Percentiles rank a stretch among this genome's conserved stretches.
Evolutionary conservation across 129 eudicot genomes (phyloP).

Genomic region (Sambucus nigra): DNA sequence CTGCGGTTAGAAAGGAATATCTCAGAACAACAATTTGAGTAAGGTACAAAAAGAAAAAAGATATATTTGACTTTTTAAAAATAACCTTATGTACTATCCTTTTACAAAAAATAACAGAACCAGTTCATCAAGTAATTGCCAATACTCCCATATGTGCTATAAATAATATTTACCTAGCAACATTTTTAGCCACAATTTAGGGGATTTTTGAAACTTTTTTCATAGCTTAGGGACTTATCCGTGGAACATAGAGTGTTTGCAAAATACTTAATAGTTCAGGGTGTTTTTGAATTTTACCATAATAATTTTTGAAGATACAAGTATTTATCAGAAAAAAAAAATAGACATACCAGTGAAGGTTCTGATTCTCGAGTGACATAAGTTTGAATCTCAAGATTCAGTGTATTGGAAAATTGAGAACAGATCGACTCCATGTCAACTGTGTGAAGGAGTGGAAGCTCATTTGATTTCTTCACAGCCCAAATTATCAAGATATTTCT

Average conservation of each 20-base stretch:
- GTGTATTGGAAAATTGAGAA: slow-evolving; percentile 44
- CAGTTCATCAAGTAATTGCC: too few species aligned
- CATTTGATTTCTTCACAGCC: slow-evolving; percentile 83
- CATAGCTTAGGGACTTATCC: too few species aligned
- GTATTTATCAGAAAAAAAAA: not conserved
- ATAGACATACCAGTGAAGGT: slow-evolving; percentile 54
- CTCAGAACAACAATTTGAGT: not conserved
- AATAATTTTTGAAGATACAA: not conserved
- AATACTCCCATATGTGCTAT: too few species aligned
- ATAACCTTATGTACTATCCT: too few species aligned
- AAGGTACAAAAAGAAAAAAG: not conserved
- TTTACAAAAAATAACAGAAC: too few species aligned
- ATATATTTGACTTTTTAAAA: not conserved
- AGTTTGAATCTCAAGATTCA: slow-evolving; percentile 79
- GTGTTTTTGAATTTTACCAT: too few species aligned
- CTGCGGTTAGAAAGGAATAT: slow-evolving; percentile 29
- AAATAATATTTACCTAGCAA: too few species aligned
- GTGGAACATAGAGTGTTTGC: too few species aligned
- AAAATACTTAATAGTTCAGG: too few species aligned
- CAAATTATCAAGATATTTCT: slow-evolving; percentile 64
- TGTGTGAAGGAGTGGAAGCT: slow-evolving; percentile 73
- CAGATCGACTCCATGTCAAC: slow-evolving; percentile 49
- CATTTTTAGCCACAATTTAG: too few species aligned
- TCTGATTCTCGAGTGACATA: slow-evolving; percentile 82
- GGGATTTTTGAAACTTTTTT: too few species aligned